Evolutionary conservation across 805 yeast species (phyloP).

Genomic region (Maudiozyma bulderi): DNA sequence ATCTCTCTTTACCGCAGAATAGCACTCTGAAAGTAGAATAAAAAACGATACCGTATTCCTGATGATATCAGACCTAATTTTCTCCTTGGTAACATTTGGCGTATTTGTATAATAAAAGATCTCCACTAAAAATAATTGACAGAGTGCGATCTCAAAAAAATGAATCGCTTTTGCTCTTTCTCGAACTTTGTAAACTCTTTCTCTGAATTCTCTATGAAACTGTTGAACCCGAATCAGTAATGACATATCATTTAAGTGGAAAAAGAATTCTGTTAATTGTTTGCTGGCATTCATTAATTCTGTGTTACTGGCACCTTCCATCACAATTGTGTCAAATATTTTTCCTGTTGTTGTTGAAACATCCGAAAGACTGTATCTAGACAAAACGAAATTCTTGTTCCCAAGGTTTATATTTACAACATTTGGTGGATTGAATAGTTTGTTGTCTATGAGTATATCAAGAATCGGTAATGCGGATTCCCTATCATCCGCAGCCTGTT

Average conservation of each 20-base stretch:
- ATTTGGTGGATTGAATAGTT: conserved; percentile 11
- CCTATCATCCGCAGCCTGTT: not conserved
- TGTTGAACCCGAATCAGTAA: conserved; percentile 12
- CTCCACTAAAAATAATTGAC: conserved; percentile 23
- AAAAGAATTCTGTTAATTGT: conserved; percentile 13
- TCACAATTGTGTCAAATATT: conserved; percentile 16
- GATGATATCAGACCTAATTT: conserved; percentile 15
- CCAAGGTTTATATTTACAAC: conserved; percentile 11
- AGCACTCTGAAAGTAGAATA: conserved; percentile 16
- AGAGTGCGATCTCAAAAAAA: conserved; percentile 22
- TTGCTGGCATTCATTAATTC: conserved; percentile 16
- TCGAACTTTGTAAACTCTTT: conserved; percentile 15
- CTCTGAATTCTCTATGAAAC: conserved; percentile 22
- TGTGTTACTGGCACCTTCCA: conserved; percentile 19
- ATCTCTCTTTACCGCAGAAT: conserved; percentile 1
- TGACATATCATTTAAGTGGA: conserved; percentile 13
- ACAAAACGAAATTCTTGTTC: conserved; percentile 9
- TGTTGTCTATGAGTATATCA: conserved; percentile 10
- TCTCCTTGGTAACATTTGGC: conserved; percentile 6
- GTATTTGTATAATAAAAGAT: conserved; percentile 15
- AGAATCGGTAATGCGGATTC: conserved; percentile 1
- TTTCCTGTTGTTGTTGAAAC: conserved; percentile 4
- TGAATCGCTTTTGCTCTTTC: conserved; percentile 26
- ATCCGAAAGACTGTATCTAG: conserved; percentile 11
- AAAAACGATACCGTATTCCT: conserved; percentile 23